Evolutionary conservation across 2,329 filamentous ascomycete genomes (phyloP), one percentile per base, ranked within the genome.

Genomic region (Ophiostoma populinum): DNA sequence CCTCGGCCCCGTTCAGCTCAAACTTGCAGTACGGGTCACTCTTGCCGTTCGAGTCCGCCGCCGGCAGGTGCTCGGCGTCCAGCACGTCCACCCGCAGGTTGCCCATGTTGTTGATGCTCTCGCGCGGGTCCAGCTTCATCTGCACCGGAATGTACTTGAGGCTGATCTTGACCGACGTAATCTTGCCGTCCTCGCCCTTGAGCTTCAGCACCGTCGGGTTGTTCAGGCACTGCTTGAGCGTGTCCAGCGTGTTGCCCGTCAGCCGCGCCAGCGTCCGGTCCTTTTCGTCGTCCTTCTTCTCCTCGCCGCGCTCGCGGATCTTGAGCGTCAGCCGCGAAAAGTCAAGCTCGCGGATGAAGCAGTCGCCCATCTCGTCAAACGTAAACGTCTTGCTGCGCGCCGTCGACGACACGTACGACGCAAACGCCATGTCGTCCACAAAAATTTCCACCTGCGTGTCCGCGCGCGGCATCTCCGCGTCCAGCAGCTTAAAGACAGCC

Each of bases 81-180:
- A 95, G 61, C 13, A 98, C 69, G 48, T 95, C 85, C n/a, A 98
- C 82, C 15, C 86, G 80, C 16, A 98, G 74, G 39, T 75, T 86
- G 40, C 90, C 90, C 73, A 93, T 92, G 57, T 98, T 98, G 70
- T 94, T 95, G 65, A 98, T 93, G 50, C 85, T 94, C 57, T 98
- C 90, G 48, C 76, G 83, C 0, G 90, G 80, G 49, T 98, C 85
- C 32, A 98, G 77, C 38, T 75, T 64, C 90, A 98, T 98, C 59
- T 81, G 75, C 41, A 95, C 75, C 0, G 90, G 90, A 17, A 98
- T 75, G 52, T 93, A 98, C 56, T 92, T 92, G 49, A 94, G 68
- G 59, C 80, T 92, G 51, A 98, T 80, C 46, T 78, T 92, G 51
- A 98, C 67, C 50, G 75, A 86, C 59, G 73, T 85, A 18, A 75